Evolutionary conservation across 106 monocot genomes (phyloP).

Genomic region (Apostasia ramifera): DNA sequence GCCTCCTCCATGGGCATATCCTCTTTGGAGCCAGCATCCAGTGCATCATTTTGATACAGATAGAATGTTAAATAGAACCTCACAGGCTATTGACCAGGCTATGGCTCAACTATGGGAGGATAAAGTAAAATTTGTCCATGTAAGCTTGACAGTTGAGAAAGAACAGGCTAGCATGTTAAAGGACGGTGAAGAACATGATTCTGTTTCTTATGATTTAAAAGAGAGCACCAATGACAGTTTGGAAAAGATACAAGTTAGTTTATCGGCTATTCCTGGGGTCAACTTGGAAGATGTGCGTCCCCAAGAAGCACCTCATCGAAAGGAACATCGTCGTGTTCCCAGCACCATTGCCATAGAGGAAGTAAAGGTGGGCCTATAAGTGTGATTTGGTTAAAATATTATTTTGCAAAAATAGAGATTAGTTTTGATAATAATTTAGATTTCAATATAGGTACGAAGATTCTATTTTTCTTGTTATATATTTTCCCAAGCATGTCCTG

Average conservation of each 20-base stretch:
- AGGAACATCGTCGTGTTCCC: constrained; percentile 97
- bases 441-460: too few species aligned
- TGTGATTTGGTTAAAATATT: constrained; percentile 13
- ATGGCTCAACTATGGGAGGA: constrained; percentile 97
- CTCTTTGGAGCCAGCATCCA: constrained; percentile 67
- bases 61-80: constrained; percentile 71
- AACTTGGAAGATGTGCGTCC: constrained; percentile 94
- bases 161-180: constrained; percentile 13
- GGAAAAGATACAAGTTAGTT: constrained; percentile 68
- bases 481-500: too few species aligned
- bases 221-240: constrained; percentile 20
- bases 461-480: too few species aligned
- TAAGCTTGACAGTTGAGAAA: constrained; percentile 72
- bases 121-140: constrained; percentile 93
- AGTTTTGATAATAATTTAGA: too few species aligned
- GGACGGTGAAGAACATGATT: constrained; percentile 14
- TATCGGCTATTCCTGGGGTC: constrained; percentile 86
- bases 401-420: too few species aligned
- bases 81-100: constrained; percentile 95
- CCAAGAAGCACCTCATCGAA: constrained; percentile 66
- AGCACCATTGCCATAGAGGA: constrained; percentile 99
- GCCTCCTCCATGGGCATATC: constrained; percentile 99
- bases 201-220: constrained; percentile 9
- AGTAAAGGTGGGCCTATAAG: constrained; percentile 93
- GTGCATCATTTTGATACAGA: constrained; percentile 51